Conservation (phyloP, 352 stramenopile genomes). For the Aphanomyces astaci region DNA sequence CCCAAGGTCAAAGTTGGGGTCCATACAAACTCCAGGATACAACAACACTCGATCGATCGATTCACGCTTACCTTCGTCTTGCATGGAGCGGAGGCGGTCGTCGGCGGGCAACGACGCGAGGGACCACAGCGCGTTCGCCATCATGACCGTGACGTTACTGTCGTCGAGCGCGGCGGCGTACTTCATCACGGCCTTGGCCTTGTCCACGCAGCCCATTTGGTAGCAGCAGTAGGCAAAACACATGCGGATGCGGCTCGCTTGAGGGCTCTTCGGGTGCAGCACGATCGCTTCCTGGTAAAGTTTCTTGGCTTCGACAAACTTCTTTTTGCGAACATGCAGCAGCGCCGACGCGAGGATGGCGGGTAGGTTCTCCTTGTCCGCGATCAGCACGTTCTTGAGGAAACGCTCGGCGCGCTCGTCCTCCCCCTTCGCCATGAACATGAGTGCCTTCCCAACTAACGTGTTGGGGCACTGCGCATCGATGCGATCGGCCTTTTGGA, state of each 20-base stretch:
- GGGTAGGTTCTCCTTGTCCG: constrained; percentile 80
- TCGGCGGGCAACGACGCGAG: constrained; percentile 68
- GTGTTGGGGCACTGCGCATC: constrained; percentile 87
- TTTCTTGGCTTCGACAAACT: constrained; percentile 86
- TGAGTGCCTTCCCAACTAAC: constrained; percentile 85
- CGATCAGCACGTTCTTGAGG: constrained; percentile 87
- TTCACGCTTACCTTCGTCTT: constrained; percentile 52
- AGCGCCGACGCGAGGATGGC: constrained; percentile 79
- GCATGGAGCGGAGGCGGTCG: constrained; percentile 65
- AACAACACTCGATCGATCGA: too few species aligned
- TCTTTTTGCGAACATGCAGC: constrained; percentile 83
- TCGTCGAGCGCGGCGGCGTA: constrained; percentile 79
- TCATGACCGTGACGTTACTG: constrained; percentile 92
- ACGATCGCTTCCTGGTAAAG: constrained; percentile 92
- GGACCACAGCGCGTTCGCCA: constrained; percentile 90
- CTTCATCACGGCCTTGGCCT: constrained; percentile 75
- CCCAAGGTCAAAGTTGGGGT: too few species aligned
- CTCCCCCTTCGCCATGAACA: constrained; percentile 90
- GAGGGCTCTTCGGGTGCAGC: constrained; percentile 86
- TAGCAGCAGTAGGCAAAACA: constrained; percentile 96
- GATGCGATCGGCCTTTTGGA: constrained; percentile 79
- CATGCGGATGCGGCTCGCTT: constrained; percentile 88
- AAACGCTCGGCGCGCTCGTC: constrained; percentile 87
- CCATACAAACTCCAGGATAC: too few species aligned
- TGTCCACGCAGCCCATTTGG: constrained; percentile 86